Evolutionary conservation across 2,329 filamentous ascomycete genomes (phyloP).

Genomic region (Diplodia corticola): DNA sequence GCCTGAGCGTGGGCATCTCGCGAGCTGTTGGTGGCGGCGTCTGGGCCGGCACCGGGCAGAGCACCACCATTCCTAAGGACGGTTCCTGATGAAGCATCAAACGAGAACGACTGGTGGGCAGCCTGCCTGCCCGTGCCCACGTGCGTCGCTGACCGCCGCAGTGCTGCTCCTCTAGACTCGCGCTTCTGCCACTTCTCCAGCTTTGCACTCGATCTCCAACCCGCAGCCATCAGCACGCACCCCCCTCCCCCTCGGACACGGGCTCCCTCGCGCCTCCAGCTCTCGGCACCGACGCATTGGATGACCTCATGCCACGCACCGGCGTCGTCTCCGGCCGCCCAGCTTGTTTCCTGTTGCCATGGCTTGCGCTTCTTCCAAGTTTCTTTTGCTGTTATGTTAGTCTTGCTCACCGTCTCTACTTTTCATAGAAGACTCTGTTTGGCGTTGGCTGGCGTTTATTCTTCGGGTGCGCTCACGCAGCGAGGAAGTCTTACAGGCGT

Average conservation of each 20-base stretch:
- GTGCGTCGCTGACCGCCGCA: not conserved
- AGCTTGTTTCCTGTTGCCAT: not conserved
- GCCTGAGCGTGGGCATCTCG: constrained; percentile 51
- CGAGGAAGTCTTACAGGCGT: constrained; percentile 9
- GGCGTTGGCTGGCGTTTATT: constrained; percentile 20
- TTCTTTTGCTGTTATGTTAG: not conserved
- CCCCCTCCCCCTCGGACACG: constrained; percentile 9
- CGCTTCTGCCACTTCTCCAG: not conserved
- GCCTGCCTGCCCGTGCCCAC: not conserved
- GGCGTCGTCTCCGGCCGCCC: not conserved
- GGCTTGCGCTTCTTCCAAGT: not conserved
- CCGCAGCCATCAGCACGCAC: constrained; percentile 2
- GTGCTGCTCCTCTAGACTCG: not conserved
- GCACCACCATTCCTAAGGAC: constrained; percentile 33
- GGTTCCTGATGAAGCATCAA: constrained; percentile 15
- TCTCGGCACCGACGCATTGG: not conserved
- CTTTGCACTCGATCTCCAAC: constrained; percentile 10
- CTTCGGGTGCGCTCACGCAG: constrained; percentile 3
- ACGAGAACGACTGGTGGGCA: not conserved
- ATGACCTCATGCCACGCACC: not conserved
- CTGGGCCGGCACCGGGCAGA: constrained; percentile 43
- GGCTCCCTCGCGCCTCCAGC: constrained; percentile 13
- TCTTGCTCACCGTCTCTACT: not conserved
- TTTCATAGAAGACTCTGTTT: constrained; percentile 9
- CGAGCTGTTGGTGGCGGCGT: constrained; percentile 51